Base-by-base conservation (phyloP, 306 rosid species). In the peach (Prunus persica) region DNA sequence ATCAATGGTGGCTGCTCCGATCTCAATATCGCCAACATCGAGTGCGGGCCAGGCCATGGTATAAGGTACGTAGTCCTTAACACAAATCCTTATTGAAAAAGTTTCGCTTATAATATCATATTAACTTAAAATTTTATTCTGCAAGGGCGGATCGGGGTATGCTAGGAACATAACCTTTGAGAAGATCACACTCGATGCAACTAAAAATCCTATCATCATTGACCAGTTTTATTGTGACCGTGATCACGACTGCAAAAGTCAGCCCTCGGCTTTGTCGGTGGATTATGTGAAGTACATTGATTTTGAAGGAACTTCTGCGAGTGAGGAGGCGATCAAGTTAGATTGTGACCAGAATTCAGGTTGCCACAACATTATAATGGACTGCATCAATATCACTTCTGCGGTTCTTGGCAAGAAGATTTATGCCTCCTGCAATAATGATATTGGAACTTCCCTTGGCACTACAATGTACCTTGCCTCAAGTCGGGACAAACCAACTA, bases 41-140 rank as follows among this genome's bases (percentile, higher is more conserved):
- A 47, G 1, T 86, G 89, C 9, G 93, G 90, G 57, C 89, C 88
- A 0, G 84, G 84, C 38, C 90, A 89, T 18, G 93, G 90, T 57
- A 89, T 89, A 38, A 89, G 87, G 89, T 86, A 46, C 24, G 68
- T 49, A 34, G 41, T 34, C 41, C 7, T 34, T 1, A 34, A 34
- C 41, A 34, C 41, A 34, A 34, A 5, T 34, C 41, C 41, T 34
- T 34, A 34, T 6, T 34, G 8, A 34, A 6, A 34, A 34, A 6
- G 8, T 5, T 34, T 34, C 8, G 41, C 41, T 34, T 34, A 34
- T 1, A 6, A 6, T 34, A 7, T 49, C 45, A 60, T 45, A 58
- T 11, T 0, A 27, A 14, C 66, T 14, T 80, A 27, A 56, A 62
- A 43, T 11, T 20, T 24, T 5, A 47, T 14, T 38, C 28, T 38